A percentile compares a stretch with the other conserved stretches of the same genome.
These are phyloP conservation scores for Dicorynia guianensis DNA, from an alignment of 306 rosid species.

Conservation along the genomic window DNA sequence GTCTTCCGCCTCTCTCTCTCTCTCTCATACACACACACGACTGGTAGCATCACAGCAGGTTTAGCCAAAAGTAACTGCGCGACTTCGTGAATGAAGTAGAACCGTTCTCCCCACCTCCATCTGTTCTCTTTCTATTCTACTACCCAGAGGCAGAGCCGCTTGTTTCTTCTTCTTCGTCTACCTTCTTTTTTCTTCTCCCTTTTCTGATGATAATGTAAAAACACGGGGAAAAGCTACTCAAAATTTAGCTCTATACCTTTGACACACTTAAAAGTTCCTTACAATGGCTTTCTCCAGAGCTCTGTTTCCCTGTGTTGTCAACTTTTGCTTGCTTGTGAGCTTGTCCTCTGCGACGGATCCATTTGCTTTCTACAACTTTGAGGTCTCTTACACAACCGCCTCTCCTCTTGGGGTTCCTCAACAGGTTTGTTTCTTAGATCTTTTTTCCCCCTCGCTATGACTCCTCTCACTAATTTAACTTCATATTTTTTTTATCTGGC, in stretches of 20 bases:
- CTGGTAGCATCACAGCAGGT: too few relatives aligned
- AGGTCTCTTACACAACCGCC: slow-evolving; percentile 79
- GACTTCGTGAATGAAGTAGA: neutral
- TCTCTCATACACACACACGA: neutral
- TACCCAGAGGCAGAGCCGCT: neutral
- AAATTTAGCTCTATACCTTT: slow-evolving; percentile 34
- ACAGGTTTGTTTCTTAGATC: slow-evolving; percentile 56
- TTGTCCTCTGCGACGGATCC: slow-evolving; percentile 75
- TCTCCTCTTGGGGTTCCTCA: slow-evolving; percentile 96
- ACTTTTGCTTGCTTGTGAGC: slow-evolving; percentile 54
- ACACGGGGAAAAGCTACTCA: slow-evolving; percentile 25
- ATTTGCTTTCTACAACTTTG: slow-evolving; percentile 55
- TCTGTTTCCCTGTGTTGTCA: slow-evolving; percentile 51
- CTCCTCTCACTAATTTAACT: neutral
- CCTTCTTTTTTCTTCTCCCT: neutral
- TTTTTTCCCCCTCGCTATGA: slow-evolving; percentile 16
- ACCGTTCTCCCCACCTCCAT: slow-evolving; percentile 24
- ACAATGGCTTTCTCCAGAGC: slow-evolving; percentile 59
- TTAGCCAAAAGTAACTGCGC: slow-evolving; percentile 7
- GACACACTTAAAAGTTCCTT: slow-evolving; percentile 29
- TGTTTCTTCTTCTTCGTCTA: slow-evolving; percentile 1
- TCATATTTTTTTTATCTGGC: neutral
- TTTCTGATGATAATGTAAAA: slow-evolving; percentile 54
- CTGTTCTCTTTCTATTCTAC: neutral
- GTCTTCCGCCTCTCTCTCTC: neutral